Conservation (phyloP, 495 filamentous ascomycete species). For the Penicillium coffeae region DNA sequence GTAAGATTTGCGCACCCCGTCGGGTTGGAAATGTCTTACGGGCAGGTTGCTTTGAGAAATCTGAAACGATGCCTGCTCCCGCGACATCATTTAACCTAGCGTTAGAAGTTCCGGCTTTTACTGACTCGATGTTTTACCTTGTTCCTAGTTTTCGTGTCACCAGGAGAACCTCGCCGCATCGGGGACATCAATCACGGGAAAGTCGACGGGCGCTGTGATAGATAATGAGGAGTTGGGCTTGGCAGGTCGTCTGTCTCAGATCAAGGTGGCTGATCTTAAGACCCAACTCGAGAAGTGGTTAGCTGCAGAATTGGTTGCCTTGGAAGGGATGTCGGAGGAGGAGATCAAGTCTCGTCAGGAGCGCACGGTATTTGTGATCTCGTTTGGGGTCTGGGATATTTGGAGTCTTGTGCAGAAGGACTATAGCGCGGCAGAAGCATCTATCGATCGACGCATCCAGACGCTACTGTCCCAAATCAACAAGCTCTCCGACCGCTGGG, state of each 20-base stretch:
- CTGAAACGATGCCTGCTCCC: not conserved
- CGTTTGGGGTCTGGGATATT: slow-evolving; percentile 50
- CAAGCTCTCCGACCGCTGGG: slow-evolving; percentile 34
- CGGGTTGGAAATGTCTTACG: slow-evolving; percentile 5
- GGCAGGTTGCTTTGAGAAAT: not conserved
- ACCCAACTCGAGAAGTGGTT: slow-evolving; percentile 41
- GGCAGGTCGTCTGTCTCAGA: slow-evolving; percentile 25
- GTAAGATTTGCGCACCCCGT: slow-evolving; percentile 21
- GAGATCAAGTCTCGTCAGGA: slow-evolving; percentile 24
- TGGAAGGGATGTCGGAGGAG: slow-evolving; percentile 20
- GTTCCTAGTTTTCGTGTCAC: slow-evolving; percentile 37
- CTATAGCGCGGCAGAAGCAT: slow-evolving; percentile 27
- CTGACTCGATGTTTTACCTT: slow-evolving; percentile 2
- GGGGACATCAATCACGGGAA: slow-evolving; percentile 20
- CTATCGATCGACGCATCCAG: slow-evolving; percentile 40
- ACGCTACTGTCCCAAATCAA: slow-evolving; percentile 43
- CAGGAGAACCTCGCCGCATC: slow-evolving; percentile 44
- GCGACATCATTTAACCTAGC: not conserved
- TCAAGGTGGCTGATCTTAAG: slow-evolving; percentile 37
- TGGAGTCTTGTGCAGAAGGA: slow-evolving; percentile 42
- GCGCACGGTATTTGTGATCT: slow-evolving; percentile 37
- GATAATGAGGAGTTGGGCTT: slow-evolving; percentile 32
- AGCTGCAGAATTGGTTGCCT: slow-evolving; percentile 23
- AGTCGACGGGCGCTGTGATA: slow-evolving; percentile 39
- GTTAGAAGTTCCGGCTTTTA: not conserved